Base-by-base conservation (phyloP, 73 alveolate species). In the Paramecium primaurelia region DNA sequence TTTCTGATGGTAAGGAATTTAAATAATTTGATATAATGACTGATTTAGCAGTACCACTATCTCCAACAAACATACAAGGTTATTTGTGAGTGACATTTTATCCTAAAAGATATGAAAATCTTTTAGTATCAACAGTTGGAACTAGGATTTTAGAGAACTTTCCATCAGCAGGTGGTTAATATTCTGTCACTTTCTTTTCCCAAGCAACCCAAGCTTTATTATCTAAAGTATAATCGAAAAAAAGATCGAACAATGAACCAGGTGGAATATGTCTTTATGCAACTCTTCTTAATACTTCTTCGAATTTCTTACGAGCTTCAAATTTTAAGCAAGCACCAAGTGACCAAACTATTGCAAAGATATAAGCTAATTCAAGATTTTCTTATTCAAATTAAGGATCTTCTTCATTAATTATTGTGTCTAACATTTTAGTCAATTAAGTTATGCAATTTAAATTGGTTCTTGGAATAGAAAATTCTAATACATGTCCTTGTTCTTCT, bases 31-130 rank as follows among this genome's bases (percentile, higher is more conserved):
- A 4, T 3, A 80, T 80, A 10, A 45, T 42, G 16, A 95, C 92
- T 95, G 99, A 93, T 98, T 98, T 96, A 95, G 95, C 85, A 98
- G 95, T 94, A 97, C 98, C 77, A 44, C 59, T 44, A 77, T 98
- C 99, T 51, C 99, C 99, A 42, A 98, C 99, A 92, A 98, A 98
- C 95, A 98, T 93, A 69, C 96, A 97, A n/a, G 99, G 99, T 93
- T 95, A 96, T 92, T 96, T 98, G 68, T 95, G 95, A 44, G 85
- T 38, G 22, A 98, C 95, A 51, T 98, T 94, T 77, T 97, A 83
- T 51, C 94, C 96, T 42, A 98, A 92, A 36, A 98, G 95, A 95
- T 96, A 98, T 28, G 99, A 96, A 92, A 97, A 98, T 93, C 99
- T 96, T 92, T 95, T 86, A 18, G 99, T 98, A 93, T 98, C 99